Percentiles rank a stretch among this genome's conserved stretches.
Conservation (phyloP, 2,329 filamentous ascomycete species). For the Ophiostoma sp. region DNA sequence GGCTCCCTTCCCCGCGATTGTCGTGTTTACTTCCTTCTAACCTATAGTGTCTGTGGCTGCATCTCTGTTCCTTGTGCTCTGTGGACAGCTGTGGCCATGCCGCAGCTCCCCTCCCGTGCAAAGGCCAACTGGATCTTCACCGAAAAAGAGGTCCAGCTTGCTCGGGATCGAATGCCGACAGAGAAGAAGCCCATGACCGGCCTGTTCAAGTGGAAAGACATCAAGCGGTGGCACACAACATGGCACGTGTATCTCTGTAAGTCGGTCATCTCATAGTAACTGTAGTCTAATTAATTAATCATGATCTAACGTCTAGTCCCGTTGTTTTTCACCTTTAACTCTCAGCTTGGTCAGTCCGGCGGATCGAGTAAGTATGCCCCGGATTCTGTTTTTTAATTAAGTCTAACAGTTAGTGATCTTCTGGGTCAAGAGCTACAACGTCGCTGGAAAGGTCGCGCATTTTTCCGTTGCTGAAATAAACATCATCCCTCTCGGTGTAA, state of each 20-base stretch:
- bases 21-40: constrained; percentile 19
- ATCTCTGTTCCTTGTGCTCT: constrained; percentile 30
- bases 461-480: not conserved
- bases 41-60: constrained; percentile 31
- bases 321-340: constrained; percentile 28
- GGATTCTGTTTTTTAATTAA: not conserved
- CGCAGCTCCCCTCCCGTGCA: constrained; percentile 29
- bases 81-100: constrained; percentile 31
- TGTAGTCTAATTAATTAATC: too few species aligned
- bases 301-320: constrained; percentile 25
- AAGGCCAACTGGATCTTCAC: constrained; percentile 32
- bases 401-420: constrained; percentile 2
- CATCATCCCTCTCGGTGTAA: constrained; percentile 3
- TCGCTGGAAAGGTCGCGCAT: not conserved
- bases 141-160: constrained; percentile 28
- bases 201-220: constrained; percentile 32
- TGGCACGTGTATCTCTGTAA: constrained; percentile 33
- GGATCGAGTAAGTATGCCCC: constrained; percentile 14
- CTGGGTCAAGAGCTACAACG: constrained; percentile 7
- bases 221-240: constrained; percentile 32
- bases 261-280: not conserved
- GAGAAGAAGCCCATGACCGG: constrained; percentile 30
- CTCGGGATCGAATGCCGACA: constrained; percentile 29
- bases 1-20: not conserved
- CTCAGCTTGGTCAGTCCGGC: constrained; percentile 29